These are phyloP conservation scores for Ogataea paraovalis DNA, from an alignment of 805 yeast genomes.

Conservation along the genomic window DNA sequence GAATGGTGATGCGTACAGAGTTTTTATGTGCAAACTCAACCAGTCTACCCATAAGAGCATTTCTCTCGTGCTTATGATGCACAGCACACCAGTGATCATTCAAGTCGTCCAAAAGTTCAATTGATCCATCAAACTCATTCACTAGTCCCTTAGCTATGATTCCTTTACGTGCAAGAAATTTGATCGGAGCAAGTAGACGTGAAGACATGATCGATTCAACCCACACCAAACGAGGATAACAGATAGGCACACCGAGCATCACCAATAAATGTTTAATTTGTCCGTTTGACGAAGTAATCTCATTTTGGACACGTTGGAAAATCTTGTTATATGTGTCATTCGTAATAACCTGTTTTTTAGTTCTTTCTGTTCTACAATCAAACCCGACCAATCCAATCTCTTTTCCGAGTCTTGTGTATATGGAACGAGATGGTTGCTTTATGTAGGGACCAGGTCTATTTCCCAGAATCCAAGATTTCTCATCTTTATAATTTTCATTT, in stretches of 20 bases:
- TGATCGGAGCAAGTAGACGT: slow-evolving; percentile 56
- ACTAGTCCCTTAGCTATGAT: slow-evolving; percentile 67
- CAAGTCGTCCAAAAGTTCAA: slow-evolving; percentile 88
- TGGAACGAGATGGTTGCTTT: slow-evolving; percentile 59
- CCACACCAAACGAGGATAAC: slow-evolving; percentile 93
- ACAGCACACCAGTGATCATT: slow-evolving; percentile 96
- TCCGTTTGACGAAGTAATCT: slow-evolving; percentile 45
- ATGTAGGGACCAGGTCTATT: slow-evolving; percentile 63
- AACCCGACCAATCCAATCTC: slow-evolving; percentile 70
- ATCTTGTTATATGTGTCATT: slow-evolving; percentile 53
- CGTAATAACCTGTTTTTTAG: slow-evolving; percentile 51
- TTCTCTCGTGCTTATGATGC: slow-evolving; percentile 83
- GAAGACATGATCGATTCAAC: slow-evolving; percentile 72
- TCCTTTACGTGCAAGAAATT: slow-evolving; percentile 57
- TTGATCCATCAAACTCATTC: slow-evolving; percentile 88
- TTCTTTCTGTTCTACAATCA: slow-evolving; percentile 92
- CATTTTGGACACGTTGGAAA: slow-evolving; percentile 57
- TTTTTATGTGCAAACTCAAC: slow-evolving; percentile 60
- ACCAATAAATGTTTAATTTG: slow-evolving; percentile 73
- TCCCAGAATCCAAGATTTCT: slow-evolving; percentile 65
- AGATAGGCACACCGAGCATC: slow-evolving; percentile 90
- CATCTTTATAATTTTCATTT: slow-evolving; percentile 35
- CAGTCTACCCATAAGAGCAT: slow-evolving; percentile 55
- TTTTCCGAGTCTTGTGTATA: slow-evolving; percentile 70
- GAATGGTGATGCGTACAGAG: slow-evolving; percentile 74